Base-by-base conservation (phyloP, 1,284 basidiomycete species). In the Ganoderma boninense region DNA sequence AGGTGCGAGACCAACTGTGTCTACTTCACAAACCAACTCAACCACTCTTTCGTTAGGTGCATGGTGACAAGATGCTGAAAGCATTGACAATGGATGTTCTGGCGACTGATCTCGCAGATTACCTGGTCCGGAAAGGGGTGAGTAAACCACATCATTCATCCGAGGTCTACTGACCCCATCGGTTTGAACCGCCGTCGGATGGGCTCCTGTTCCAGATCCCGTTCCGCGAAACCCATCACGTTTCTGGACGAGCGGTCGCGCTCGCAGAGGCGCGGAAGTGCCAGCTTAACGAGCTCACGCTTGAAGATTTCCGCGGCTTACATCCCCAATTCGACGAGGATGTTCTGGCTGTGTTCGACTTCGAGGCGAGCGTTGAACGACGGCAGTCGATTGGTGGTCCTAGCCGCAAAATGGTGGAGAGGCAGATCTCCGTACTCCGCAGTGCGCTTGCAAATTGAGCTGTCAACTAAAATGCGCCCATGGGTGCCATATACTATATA, bases 161-260 rank as follows among this genome's bases (percentile, higher is more conserved):
- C 16, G 46, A 26, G 56, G 66, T 56, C 64, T 59, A 64, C 64
- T 61, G 59, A 64, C 64, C 64, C 7, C 40, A 20, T 60, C 63
- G 43, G 38, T 35, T 65, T 4, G 38, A 62, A 42, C 14, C 43
- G 23, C 52, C 44, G 59, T 68, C 69, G 67, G 62, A 64, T 44
- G 43, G 32, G 32, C 23, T 23, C 52, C 43, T 66, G 40, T 60
- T 65, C 40, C 68, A 92, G 92, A 89, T 92, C 66, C 97, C 97
- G 8, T 99, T 99, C 92, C 92, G 97, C 60, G 97, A 99, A 84
- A 99, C 97, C 2, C 97, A 99, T 82, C 97, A 99, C 82, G 92
- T 99, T 76, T 98, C 97, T 8, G 97, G 97, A 18, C 93, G 96
- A 44, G 95, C 97, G 20, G 97, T 99, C 67, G 96, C 97, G 3